Evolutionary conservation across 352 stramenopile species (phyloP), one percentile per base, ranked within the genome.

Genomic region (Globisporangium mamillatum): DNA sequence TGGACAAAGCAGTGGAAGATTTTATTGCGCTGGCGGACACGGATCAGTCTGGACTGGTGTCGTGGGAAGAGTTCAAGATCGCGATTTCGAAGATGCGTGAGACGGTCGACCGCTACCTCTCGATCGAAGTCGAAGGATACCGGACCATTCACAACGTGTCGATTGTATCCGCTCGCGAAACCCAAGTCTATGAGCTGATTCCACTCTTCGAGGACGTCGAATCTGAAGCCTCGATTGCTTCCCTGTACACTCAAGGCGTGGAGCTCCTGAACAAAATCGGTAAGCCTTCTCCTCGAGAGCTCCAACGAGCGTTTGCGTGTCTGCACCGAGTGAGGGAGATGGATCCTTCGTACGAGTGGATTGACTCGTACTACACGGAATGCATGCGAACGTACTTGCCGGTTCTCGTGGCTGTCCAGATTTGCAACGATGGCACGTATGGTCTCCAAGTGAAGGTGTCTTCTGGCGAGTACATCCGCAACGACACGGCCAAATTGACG

Each of bases 41-140:
- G 1, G 88, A 96, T 63, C 75, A 77, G 20, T 94, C 86, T 14
- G 86, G 86, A 5, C 75, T 84, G 65, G 84, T 96, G 20, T 94
- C 87, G 38, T 94, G 86, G 79, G 88, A 96, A 68, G 88, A 95
- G 66, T 96, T 96, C 64, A 93, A 94, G 69, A 72, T 84, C 29
- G 89, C 89, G 7, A 92, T 96, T 72, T 67, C 81, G 1, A 94
- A 94, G 70, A 91, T 83, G 22, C 81, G 86, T 8, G 74, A 83
- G n/a, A 85, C 72, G 0, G 71, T 88, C 36, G 78, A 91, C 36
- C 88, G 86, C 10, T 95, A 79, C 44, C 78, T 96, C 41, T 90
- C 81, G 18, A 59, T 96, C 38, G 83, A 94, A 41, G 75, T 96
- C 34, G 86, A 93, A 65, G 88, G 86, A 0, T 95, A 82, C 63